Percentiles rank a stretch among this genome's conserved stretches.
These are phyloP conservation scores for Nothopassalora personata DNA, from an alignment of 2,329 filamentous ascomycete species.

Conservation along the genomic window DNA sequence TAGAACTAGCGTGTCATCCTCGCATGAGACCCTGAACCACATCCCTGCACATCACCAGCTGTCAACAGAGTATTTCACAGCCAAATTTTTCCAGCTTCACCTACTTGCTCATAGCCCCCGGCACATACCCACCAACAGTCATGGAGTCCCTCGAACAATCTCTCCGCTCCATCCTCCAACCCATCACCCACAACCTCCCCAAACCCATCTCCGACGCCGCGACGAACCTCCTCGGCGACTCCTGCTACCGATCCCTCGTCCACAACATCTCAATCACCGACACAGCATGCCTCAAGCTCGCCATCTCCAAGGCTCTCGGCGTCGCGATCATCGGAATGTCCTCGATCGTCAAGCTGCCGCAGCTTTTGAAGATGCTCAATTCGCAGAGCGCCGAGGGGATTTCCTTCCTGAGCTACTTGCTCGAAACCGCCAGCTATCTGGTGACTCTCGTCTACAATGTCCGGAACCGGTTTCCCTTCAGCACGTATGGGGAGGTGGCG, in stretches of 20 bases:
- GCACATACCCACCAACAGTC: slow-evolving; percentile 10
- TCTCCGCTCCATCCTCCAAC: slow-evolving; percentile 40
- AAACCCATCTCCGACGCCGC: slow-evolving; percentile 68
- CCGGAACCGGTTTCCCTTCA: slow-evolving; percentile 88
- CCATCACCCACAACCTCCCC: slow-evolving; percentile 51
- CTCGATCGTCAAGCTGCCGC: slow-evolving; percentile 90
- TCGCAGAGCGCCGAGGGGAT: slow-evolving; percentile 78
- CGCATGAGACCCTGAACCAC: background rate
- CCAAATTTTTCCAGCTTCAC: background rate
- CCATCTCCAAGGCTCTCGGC: slow-evolving; percentile 84
- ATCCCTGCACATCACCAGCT: background rate
- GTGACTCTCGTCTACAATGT: slow-evolving; percentile 90
- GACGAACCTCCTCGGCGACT: slow-evolving; percentile 70
- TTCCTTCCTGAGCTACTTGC: slow-evolving; percentile 82
- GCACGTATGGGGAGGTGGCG: slow-evolving; percentile 91
- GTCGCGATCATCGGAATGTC: slow-evolving; percentile 89
- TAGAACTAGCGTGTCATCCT: background rate
- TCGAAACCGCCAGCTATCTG: slow-evolving; percentile 83
- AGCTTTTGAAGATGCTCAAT: slow-evolving; percentile 85
- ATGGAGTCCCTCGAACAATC: slow-evolving; percentile 44
- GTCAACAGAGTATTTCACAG: background rate
- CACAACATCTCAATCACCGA: slow-evolving; percentile 77
- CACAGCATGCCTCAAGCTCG: slow-evolving; percentile 77
- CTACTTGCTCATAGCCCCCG: background rate
- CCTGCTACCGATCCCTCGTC: slow-evolving; percentile 81